These are phyloP conservation scores for Kandelia obovata DNA, from an alignment of 345 rosid genomes.

Conservation along the genomic window DNA sequence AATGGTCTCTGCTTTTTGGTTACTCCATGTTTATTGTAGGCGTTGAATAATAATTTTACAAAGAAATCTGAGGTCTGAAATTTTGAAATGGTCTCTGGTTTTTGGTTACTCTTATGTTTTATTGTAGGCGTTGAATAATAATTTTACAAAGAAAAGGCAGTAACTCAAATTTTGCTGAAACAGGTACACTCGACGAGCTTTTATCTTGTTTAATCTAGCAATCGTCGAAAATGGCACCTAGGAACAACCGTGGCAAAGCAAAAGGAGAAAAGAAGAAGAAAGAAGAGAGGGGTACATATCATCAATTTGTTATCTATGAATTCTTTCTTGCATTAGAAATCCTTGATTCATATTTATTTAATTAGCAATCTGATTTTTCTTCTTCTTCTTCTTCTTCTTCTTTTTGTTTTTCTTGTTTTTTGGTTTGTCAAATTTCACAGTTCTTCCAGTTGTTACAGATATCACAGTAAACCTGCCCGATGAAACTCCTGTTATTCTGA, in stretches of 20 bases:
- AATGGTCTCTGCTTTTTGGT: too few relatives aligned
- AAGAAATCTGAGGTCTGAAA: background rate
- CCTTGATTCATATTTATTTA: background rate
- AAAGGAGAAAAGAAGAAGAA: conserved; percentile 97
- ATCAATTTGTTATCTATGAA: background rate
- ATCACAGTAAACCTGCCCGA: conserved; percentile 80
- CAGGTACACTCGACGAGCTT: conserved; percentile 8
- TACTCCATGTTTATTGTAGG: background rate
- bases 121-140: background rate
- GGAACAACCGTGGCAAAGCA: conserved; percentile 84
- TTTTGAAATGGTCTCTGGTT: too few relatives aligned
- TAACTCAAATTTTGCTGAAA: conserved; percentile 2
- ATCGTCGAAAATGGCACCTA: conserved; percentile 74
- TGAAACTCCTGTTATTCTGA: conserved; percentile 63
- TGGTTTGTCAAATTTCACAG: conserved; percentile 37
- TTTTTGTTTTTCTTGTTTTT: too few relatives aligned
- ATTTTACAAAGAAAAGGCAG: background rate
- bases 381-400: too few relatives aligned
- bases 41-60: background rate
- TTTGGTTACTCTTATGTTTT: too few relatives aligned
- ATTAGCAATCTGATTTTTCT: background rate
- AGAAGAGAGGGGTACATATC: conserved; percentile 72
- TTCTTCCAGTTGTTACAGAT: conserved; percentile 84
- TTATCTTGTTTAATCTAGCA: conserved; percentile 17
- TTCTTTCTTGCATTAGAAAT: background rate